Evolutionary conservation across 2,329 filamentous ascomycete genomes (phyloP).

Genomic region (Cryphonectria carpinicola): DNA sequence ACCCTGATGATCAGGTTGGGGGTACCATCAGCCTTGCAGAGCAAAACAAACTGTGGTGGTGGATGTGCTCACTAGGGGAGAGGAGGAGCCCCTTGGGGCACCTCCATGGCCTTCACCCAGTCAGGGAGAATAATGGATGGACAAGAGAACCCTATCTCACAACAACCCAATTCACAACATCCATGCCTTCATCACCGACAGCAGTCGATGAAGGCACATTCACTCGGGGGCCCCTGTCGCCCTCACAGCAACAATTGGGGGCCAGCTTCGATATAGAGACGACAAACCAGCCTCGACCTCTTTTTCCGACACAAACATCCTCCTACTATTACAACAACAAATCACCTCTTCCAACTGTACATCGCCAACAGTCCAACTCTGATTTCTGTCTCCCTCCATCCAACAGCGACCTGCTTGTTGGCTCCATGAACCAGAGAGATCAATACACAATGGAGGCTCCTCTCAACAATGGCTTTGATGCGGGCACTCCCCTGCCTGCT

Average conservation of each 20-base stretch:
- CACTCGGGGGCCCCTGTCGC: background rate
- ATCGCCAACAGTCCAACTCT: background rate
- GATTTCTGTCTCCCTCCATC: conserved; percentile 15
- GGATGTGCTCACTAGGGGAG: conserved; percentile 6
- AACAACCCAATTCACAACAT: background rate
- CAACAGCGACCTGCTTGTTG: conserved; percentile 22
- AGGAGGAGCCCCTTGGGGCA: background rate
- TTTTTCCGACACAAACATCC: conserved; percentile 21
- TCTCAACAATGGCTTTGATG: conserved; percentile 9
- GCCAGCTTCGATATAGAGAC: conserved; percentile 13
- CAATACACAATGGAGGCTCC: conserved; percentile 21
- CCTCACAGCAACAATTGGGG: background rate
- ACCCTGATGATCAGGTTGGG: background rate
- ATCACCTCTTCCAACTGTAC: background rate
- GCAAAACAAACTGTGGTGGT: background rate
- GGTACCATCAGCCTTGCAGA: background rate
- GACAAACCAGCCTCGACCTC: conserved; percentile 16
- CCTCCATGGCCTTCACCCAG: background rate
- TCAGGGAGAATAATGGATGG: conserved; percentile 2
- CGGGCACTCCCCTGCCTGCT: conserved; percentile 1
- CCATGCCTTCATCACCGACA: background rate
- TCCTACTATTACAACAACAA: background rate
- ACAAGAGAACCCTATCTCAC: background rate
- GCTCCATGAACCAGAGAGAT: conserved; percentile 19
- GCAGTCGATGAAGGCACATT: background rate